phyloP scores from a whole-genome alignment of 2,329 filamentous ascomycete species.

The Aspergillus pseudoviridinutans region DNA sequence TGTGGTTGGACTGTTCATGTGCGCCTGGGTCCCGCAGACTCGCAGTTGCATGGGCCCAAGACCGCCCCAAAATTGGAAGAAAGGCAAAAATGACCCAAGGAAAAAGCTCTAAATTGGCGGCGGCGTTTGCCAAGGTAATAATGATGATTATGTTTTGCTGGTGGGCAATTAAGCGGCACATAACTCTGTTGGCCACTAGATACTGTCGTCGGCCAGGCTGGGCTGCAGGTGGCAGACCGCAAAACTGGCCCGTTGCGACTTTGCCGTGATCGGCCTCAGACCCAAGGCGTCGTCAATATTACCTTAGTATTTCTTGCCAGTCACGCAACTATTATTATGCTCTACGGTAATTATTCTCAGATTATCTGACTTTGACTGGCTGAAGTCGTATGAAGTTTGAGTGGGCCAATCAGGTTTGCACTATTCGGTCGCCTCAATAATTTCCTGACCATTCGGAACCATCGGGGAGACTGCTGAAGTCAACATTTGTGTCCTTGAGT shows the following conservation, averaged over 20 bases:
- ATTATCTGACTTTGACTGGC: background rate
- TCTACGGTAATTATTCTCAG: too few relatives aligned
- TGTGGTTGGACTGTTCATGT: background rate
- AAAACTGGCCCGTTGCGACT: background rate
- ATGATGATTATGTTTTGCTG: background rate
- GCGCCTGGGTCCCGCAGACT: background rate
- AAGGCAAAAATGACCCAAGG: background rate
- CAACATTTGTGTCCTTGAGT: background rate
- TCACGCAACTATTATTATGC: background rate
- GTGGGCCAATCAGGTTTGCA: background rate
- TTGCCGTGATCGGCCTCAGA: background rate
- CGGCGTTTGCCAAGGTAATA: background rate
- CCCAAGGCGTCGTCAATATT: background rate
- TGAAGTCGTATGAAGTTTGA: background rate
- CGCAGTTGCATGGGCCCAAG: background rate
- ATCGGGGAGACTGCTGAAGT: background rate
- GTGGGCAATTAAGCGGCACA: too few relatives aligned
- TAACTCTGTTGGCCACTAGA: too few relatives aligned
- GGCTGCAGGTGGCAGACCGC: background rate
- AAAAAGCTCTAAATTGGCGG: background rate
- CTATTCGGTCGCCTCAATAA: background rate
- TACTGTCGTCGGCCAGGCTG: too few relatives aligned
- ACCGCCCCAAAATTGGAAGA: too few relatives aligned
- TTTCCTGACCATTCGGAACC: background rate
- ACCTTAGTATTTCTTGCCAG: background rate